These are phyloP conservation scores for Haplosporangium sp. DNA, from an alignment of 371 early-diverging fungal genomes.

Conservation along the genomic window DNA sequence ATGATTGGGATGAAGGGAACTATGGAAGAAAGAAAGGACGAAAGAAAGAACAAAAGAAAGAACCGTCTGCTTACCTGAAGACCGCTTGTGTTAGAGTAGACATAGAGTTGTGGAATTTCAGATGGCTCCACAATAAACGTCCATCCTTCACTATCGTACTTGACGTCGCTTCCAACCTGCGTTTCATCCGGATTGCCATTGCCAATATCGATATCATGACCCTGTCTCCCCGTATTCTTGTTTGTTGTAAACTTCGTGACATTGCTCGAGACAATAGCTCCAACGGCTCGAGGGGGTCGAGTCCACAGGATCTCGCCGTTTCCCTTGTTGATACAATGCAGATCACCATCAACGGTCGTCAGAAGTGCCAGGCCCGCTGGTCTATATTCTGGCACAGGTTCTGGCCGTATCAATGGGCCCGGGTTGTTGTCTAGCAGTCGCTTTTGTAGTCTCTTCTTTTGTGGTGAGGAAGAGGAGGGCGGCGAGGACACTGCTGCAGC, in stretches of 20 bases:
- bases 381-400: conserved; percentile 27
- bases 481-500: conserved; percentile 1
- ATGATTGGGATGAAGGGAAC: background rate
- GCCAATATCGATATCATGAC: background rate
- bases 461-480: background rate
- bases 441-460: background rate
- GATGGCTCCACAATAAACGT: conserved; percentile 52
- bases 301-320: conserved; percentile 69
- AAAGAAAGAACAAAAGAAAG: background rate
- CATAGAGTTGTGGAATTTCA: conserved; percentile 33
- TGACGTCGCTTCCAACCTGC: background rate
- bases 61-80: conserved; percentile 33
- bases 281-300: conserved; percentile 16
- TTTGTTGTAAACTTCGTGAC: conserved; percentile 18
- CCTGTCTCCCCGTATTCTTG: background rate
- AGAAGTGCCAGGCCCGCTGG: conserved; percentile 53
- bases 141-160: conserved; percentile 32
- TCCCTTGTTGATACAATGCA: conserved; percentile 65
- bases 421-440: background rate
- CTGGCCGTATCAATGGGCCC: conserved; percentile 15
- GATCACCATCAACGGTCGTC: conserved; percentile 71
- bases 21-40: background rate
- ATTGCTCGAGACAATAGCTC: conserved; percentile 42
- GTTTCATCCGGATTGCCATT: background rate
- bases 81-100: conserved; percentile 29